Base-by-base conservation (phyloP, 805 yeast genomes). In the Pichia heedii region DNA sequence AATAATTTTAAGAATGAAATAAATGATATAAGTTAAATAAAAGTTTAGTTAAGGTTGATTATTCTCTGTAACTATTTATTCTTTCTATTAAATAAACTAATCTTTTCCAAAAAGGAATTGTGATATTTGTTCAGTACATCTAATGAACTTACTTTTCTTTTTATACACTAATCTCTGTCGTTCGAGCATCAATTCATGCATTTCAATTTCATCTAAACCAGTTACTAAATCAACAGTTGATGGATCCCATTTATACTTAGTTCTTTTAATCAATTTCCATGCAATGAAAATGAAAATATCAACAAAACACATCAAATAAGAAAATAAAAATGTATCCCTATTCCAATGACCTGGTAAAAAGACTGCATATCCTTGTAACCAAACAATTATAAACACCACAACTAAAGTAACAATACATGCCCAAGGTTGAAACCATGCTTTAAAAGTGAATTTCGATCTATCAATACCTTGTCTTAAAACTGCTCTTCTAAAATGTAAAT, bases 291-390 rank as follows among this genome's bases (percentile, higher is more conserved):
- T 62, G 1, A 50, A 68, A 32, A 77, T 54, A 44, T 70, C 70
- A 34, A 78, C 60, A 46, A 84, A 84, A 18, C 84, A 70, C 80
- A 83, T 80, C 45, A 85, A 65, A 55, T 85, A 85, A 52, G 74
- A 73, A 61, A 77, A 82, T 52, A 84, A 65, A 61, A 85, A 85
- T 8, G 70, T 67, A 44, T 79, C 69, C 18, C 70, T 66, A n/a
- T 69, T 59, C 87, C 90, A 84, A 40, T 65, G 57, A 2, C 84
- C 84, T 15, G 78, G 78, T 43, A 79, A 61, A 59, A 86, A 84
- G 2, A 62, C 66, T 1, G 67, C 57, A 52, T 72, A 72, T 19
- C 77, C 77, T 50, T 69, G 65, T 18, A 69, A 54, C 44, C 73
- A 71, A 26, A 72, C 65, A 68, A 72, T 62, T 3, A 39, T 40